Conservation (phyloP, 2,329 filamentous ascomycete genomes). For the Trichoderma polysporum region DNA sequence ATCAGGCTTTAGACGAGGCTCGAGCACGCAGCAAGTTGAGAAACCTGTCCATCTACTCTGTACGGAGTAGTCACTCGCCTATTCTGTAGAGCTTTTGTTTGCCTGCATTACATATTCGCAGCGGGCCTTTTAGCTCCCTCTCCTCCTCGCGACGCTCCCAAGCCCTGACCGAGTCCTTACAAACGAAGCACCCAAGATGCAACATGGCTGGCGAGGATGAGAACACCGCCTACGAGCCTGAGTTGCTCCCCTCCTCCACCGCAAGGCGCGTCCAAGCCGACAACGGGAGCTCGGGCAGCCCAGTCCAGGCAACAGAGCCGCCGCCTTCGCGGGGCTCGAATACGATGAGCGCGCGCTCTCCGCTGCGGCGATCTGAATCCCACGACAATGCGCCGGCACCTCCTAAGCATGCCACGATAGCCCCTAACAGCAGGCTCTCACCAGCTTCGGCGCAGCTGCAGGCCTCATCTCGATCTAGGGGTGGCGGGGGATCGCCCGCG, state of each 20-base stretch:
- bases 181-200: slow-evolving; percentile 17
- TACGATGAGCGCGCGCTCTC: slow-evolving; percentile 3
- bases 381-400: slow-evolving; percentile 12
- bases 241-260: slow-evolving; percentile 14
- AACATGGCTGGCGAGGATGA: slow-evolving; percentile 22
- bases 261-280: slow-evolving; percentile 11
- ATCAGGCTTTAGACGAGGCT: slow-evolving; percentile 6
- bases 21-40: slow-evolving; percentile 16
- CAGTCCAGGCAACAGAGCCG: background rate
- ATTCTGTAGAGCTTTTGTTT: background rate
- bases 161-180: background rate
- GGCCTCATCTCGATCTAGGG: background rate
- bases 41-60: background rate
- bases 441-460: background rate
- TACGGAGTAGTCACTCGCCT: background rate
- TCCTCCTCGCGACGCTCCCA: background rate
- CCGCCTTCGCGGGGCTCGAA: background rate
- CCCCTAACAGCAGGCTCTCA: slow-evolving; percentile 13
- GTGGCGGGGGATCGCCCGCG: slow-evolving; percentile 5
- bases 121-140: background rate
- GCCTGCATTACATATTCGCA: background rate
- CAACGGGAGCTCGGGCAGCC: background rate
- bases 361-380: slow-evolving; percentile 5
- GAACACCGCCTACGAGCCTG: slow-evolving; percentile 19
- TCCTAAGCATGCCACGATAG: background rate